Conservation (phyloP, 164 flowering plant genomes). For the Piper longum region DNA sequence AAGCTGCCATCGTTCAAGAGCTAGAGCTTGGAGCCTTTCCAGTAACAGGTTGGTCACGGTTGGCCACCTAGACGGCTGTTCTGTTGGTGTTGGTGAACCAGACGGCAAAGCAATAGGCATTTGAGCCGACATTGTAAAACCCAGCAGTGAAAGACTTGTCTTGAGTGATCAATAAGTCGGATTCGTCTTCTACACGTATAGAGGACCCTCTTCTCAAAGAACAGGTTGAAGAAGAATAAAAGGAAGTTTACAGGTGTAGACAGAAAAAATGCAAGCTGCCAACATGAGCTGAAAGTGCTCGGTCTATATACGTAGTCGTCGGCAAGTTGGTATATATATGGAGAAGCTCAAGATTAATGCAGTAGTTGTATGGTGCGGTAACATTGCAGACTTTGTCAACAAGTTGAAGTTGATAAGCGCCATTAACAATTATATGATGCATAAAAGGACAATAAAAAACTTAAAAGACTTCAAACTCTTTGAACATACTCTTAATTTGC, state of each 20-base stretch:
- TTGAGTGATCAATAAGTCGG: constrained; percentile 8
- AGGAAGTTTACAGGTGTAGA: not conserved
- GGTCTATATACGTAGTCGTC: no score
- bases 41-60: constrained; percentile 9
- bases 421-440: no score
- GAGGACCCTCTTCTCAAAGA: constrained; percentile 7
- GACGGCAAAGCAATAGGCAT: constrained; percentile 12
- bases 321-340: no score
- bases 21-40: constrained; percentile 5
- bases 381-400: no score
- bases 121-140: constrained; percentile 11
- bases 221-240: not conserved
- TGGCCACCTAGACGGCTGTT: constrained; percentile 14
- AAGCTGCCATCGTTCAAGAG: constrained; percentile 4
- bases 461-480: no score
- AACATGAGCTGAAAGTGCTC: not conserved
- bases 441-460: no score
- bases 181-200: constrained; percentile 7
- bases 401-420: no score
- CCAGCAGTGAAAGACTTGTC: constrained; percentile 12
- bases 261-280: not conserved
- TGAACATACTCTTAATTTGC: no score
- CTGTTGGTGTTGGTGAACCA: constrained; percentile 12
- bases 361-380: no score
- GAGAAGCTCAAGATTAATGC: no score